A percentile compares a stretch with the other conserved stretches of the same genome.
Conservation (phyloP, 2,329 filamentous ascomycete genomes). For the Claviceps digitariae region DNA sequence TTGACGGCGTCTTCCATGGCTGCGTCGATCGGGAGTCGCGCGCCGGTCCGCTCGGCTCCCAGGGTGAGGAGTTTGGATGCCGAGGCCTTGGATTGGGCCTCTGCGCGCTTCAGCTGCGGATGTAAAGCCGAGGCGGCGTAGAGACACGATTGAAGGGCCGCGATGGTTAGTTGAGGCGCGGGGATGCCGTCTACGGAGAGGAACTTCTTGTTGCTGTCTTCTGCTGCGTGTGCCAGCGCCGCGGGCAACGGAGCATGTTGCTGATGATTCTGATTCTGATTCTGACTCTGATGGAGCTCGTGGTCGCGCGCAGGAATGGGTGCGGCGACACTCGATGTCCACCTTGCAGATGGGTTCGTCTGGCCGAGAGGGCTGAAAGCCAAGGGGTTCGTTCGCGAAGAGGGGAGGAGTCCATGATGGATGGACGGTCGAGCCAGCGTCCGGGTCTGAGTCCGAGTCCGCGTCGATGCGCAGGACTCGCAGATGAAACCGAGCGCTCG, state of each 20-base stretch:
- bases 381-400: conserved; percentile 7
- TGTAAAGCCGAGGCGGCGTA: conserved; percentile 30
- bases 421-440: conserved; percentile 12
- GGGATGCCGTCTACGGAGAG: conserved; percentile 31
- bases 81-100: conserved; percentile 29
- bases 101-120: conserved; percentile 25
- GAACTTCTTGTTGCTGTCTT: conserved; percentile 29
- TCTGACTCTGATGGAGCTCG: background rate
- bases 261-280: background rate
- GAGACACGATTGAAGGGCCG: conserved; percentile 31
- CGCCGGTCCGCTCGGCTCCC: conserved; percentile 21
- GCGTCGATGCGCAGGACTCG: conserved; percentile 28
- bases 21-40: conserved; percentile 17
- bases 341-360: conserved; percentile 10
- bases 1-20: conserved; percentile 32
- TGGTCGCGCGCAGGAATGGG: conserved; percentile 4
- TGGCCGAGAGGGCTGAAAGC: conserved; percentile 2
- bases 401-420: conserved; percentile 12
- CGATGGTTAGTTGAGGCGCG: conserved; percentile 26
- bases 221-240: conserved; percentile 27
- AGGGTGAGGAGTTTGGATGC: conserved; percentile 41
- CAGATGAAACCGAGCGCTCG: conserved; percentile 26
- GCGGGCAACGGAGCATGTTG: conserved; percentile 12
- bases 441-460: conserved; percentile 14
- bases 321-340: conserved; percentile 15